These are phyloP conservation scores for Wickerhamomyces subpelliculosus DNA, from an alignment of 805 yeast genomes.

Conservation along the genomic window DNA sequence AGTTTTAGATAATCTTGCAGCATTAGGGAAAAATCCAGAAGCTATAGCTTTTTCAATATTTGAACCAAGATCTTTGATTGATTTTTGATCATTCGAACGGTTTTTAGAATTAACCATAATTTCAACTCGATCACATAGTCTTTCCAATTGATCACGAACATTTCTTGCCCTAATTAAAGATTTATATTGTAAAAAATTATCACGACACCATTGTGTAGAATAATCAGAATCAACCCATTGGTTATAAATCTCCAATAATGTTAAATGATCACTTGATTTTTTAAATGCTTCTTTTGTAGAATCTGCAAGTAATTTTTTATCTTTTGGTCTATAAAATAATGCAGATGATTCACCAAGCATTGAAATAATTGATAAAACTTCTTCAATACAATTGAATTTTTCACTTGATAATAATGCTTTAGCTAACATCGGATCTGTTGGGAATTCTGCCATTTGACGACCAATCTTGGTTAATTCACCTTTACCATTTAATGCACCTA, in stretches of 20 bases:
- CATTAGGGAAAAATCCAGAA: slow-evolving; percentile 95
- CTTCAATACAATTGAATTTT: slow-evolving; percentile 53
- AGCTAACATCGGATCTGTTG: slow-evolving; percentile 86
- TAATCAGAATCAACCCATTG: slow-evolving; percentile 66
- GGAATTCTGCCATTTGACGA: slow-evolving; percentile 82
- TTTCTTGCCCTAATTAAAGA: slow-evolving; percentile 63
- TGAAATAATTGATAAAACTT: slow-evolving; percentile 66
- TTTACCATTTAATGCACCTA: slow-evolving; percentile 77
- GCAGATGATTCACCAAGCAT: slow-evolving; percentile 78
- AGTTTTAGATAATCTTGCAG: slow-evolving; percentile 77
- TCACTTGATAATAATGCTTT: slow-evolving; percentile 64
- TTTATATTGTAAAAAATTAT: slow-evolving; percentile 72
- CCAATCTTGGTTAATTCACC: slow-evolving; percentile 80
- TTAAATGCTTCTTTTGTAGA: slow-evolving; percentile 50
- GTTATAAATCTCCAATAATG: slow-evolving; percentile 67
- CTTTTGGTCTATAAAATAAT: slow-evolving; percentile 65
- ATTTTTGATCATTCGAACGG: slow-evolving; percentile 23
- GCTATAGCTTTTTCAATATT: slow-evolving; percentile 80
- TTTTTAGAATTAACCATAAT: slow-evolving; percentile 30
- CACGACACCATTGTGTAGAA: slow-evolving; percentile 78
- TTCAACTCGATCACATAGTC: slow-evolving; percentile 50
- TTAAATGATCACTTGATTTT: slow-evolving; percentile 65
- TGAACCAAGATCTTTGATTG: slow-evolving; percentile 46
- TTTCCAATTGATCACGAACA: slow-evolving; percentile 61
- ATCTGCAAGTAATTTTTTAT: slow-evolving; percentile 59